These are phyloP conservation scores for Kwoniella heveanensis DNA, from an alignment of 768 basidiomycete genomes.

Conservation along the genomic window DNA sequence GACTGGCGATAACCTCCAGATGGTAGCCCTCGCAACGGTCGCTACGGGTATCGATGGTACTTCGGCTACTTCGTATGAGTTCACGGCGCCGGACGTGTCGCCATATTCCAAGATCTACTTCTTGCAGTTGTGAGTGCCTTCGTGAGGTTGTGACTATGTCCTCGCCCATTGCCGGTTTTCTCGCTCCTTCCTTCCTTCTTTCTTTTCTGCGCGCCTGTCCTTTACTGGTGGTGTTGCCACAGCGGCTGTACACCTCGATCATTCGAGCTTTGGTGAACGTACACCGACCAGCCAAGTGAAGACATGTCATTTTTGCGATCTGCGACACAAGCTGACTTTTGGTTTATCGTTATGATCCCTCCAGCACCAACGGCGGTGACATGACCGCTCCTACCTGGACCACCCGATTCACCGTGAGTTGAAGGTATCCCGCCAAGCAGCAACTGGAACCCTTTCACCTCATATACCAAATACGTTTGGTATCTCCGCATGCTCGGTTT, in stretches of 20 bases:
- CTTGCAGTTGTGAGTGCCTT: slow-evolving; percentile 50
- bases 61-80: slow-evolving; percentile 29
- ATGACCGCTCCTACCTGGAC: slow-evolving; percentile 44
- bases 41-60: slow-evolving; percentile 47
- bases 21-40: slow-evolving; percentile 33
- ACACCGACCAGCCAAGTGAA: no score
- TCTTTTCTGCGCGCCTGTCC: no score
- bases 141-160: no score
- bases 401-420: slow-evolving; percentile 53
- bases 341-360: background rate
- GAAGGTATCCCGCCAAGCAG: background rate
- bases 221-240: no score
- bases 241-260: no score
- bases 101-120: slow-evolving; percentile 54
- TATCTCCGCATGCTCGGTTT: no score
- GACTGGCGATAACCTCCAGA: slow-evolving; percentile 51
- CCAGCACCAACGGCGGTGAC: slow-evolving; percentile 38
- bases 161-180: no score
- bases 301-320: no score
- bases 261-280: no score
- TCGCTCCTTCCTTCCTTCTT: no score
- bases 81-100: slow-evolving; percentile 43
- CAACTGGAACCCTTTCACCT: background rate
- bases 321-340: background rate
- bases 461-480: no score